phyloP scores from a whole-genome alignment of 202 grass and related monocot species.

The Digitaria exilis region DNA sequence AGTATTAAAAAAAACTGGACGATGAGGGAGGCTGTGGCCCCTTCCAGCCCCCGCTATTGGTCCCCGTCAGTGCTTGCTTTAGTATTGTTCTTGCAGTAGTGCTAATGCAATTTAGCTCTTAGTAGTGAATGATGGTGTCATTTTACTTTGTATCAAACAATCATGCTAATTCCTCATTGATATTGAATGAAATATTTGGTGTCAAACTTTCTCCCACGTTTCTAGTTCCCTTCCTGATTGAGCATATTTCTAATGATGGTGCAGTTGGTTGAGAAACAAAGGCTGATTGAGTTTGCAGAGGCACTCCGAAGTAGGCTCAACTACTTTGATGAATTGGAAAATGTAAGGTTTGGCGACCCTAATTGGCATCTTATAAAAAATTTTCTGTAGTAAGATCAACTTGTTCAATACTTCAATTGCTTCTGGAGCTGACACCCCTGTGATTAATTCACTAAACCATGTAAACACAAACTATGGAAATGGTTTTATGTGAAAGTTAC shows the following conservation, averaged over 20 bases:
- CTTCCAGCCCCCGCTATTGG: too few relatives aligned
- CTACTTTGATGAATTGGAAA: slow-evolving; percentile 97
- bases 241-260: slow-evolving; percentile 32
- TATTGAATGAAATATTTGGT: slow-evolving; percentile 1
- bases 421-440: slow-evolving; percentile 7
- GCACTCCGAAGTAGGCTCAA: slow-evolving; percentile 91
- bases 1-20: too few relatives aligned
- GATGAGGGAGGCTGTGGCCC: too few relatives aligned
- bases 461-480: background rate
- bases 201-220: background rate
- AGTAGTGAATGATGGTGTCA: background rate
- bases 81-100: background rate
- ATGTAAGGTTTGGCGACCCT: slow-evolving; percentile 71
- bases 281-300: slow-evolving; percentile 91
- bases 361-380: slow-evolving; percentile 30
- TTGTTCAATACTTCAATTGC: slow-evolving; percentile 18
- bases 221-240: background rate
- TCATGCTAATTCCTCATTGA: background rate
- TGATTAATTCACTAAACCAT: background rate
- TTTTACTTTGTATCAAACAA: background rate
- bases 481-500: slow-evolving; percentile 12
- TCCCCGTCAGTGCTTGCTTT: background rate
- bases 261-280: slow-evolving; percentile 95
- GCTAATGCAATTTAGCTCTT: background rate
- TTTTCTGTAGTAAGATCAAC: slow-evolving; percentile 23